Evolutionary conservation across 768 basidiomycete genomes (phyloP), one percentile per base, ranked within the genome.

Genomic region (Pleurotus tuoliensis): DNA sequence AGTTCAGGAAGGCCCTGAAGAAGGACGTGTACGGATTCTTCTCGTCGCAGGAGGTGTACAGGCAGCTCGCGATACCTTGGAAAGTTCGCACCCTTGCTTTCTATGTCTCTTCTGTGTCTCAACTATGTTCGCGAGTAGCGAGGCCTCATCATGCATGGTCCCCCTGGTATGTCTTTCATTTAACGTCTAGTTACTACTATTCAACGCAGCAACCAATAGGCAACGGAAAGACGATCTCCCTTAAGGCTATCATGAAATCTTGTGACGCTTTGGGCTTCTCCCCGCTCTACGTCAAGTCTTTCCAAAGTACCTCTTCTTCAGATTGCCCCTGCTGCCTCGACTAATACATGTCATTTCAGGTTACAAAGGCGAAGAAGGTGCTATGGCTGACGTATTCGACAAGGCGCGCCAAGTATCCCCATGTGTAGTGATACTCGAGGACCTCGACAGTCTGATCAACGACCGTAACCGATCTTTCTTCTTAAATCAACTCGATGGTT

Each of bases 21-120:
- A 86, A 89, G 62, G 92, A 94, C 47, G 75, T 93, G 7, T 79
- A 82, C 30, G 88, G 87, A 0, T 94, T 94, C 75, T 92, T 92
- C 68, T 74, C 78, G n/a, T 86, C 88, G 0, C 83, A 91, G 62
- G 63, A 76, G 52, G 71, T 88, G 1, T 94, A 93, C 73, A 87
- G 84, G 67, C 80, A 83, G 15, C 75, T 92, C 3, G 78, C 78
- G 1, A 89, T 93, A 56, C 86, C 92, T 1, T 94, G 92, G 92
- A 94, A 92, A 82, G 87, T 86, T 9, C 30, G 30, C 7, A 11
- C 11, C 8, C 11, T 30, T 30, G 9, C 11, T 2, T 34, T 34
- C 61, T 25, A 46, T 56, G 8, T 39, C 4, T 51, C 6, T 44
- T 30, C 9, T 12, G 2, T 41, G 34, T 51, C 7, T 45, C 24